Evolutionary conservation across 225 moss, liverwort and hornwort species (phyloP), one percentile per base, ranked within the genome.

Genomic region (Neckera pumila): DNA sequence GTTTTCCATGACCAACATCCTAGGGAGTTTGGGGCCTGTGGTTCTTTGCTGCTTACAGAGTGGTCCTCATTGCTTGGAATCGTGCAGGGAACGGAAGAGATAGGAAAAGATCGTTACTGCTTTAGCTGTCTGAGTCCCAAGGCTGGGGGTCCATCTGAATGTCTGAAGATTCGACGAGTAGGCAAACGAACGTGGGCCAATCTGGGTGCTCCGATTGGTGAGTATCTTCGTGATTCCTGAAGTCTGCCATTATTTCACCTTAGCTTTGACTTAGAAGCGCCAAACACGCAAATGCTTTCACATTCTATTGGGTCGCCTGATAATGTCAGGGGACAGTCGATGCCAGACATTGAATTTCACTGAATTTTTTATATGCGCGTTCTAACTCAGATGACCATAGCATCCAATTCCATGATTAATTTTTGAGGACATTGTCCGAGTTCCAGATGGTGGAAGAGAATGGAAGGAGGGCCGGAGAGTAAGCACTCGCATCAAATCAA

Each of bases 401-500:
- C 58, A 78, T 63, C 42, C 22, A 82, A 31, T 82, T 18, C 20
- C 57, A 81, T 30, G 49, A 21, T 34, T 89, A 49, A 75, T 71
- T 69, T 49, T 53, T 59, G 56, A 43, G 75, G 42, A 17, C 56
- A 65, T 84, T 42, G 28, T 54, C n/a, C n/a, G n/a, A n/a, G 28
- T 38, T 72, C 42, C 94, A 97, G 96, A 91, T 86, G 88, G 89
- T 78, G 95, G 98, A 61, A 93, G 90, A 65, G 66, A 81, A 79
- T 98, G 96, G 96, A 90, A 89, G 78, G 90, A 93, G 77, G 96
- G 98, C 26, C 91, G 92, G 47, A 92, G 96, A 84, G 90, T 92
- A 51, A 98, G 98, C 88, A 95, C 94, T 61, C 93, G 96, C 89
- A 96, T 90, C 86, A 95, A 93, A 75, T 92, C 93, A 51, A 93